Conservation (phyloP, 768 basidiomycete species). For the Pholiota molesta region DNA sequence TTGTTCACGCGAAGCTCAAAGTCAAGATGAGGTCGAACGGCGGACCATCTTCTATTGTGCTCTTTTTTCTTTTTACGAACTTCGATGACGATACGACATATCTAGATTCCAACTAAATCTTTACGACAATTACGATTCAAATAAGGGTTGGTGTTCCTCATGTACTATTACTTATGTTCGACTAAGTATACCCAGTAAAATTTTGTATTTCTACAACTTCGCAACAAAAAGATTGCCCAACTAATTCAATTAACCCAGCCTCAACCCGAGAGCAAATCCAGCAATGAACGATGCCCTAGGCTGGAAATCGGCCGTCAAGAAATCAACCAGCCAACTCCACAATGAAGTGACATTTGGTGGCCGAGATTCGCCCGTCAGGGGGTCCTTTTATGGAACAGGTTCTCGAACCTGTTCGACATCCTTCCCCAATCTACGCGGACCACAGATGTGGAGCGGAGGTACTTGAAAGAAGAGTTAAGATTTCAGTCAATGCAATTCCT, state of each 20-base stretch:
- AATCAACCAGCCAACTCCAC: slow-evolving; percentile 73
- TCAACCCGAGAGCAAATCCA: slow-evolving; percentile 79
- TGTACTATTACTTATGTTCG: background rate
- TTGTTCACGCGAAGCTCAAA: slow-evolving; percentile 17
- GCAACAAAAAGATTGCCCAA: too few relatives aligned
- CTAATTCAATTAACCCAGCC: slow-evolving; percentile 61
- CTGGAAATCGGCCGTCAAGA: slow-evolving; percentile 93
- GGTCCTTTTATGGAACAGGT: slow-evolving; percentile 69
- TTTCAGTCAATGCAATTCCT: background rate
- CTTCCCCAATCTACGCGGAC: slow-evolving; percentile 83
- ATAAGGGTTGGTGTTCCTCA: background rate
- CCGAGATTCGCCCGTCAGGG: slow-evolving; percentile 45
- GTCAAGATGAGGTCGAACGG: background rate
- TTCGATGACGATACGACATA: background rate
- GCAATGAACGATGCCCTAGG: slow-evolving; percentile 87
- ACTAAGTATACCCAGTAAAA: background rate
- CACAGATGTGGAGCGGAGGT: slow-evolving; percentile 72
- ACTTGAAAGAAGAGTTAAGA: slow-evolving; percentile 46
- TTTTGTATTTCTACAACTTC: background rate
- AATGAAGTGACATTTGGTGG: slow-evolving; percentile 68
- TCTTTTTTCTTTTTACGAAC: background rate
- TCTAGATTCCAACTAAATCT: background rate
- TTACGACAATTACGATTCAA: background rate
- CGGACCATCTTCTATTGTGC: background rate
- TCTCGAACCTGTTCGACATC: slow-evolving; percentile 69